phyloP scores from a whole-genome alignment of 2,329 filamentous ascomycete species.

The Botrytis tulipae region DNA sequence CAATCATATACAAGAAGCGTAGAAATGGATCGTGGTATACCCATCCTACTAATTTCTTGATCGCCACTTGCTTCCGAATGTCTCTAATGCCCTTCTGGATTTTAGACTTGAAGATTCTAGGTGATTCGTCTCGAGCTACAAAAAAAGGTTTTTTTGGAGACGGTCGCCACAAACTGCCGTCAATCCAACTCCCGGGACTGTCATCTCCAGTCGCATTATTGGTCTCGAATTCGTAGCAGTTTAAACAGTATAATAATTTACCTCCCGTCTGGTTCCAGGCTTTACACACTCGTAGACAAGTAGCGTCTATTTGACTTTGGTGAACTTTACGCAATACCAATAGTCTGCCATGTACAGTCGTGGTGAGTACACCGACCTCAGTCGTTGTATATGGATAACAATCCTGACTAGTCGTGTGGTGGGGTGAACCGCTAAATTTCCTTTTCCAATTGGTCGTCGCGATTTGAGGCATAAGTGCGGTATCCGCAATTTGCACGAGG shows the following conservation, averaged over 20 bases:
- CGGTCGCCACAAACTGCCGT: background rate
- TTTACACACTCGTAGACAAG: background rate
- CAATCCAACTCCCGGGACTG: background rate
- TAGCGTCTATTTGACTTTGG: background rate
- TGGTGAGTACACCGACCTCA: background rate
- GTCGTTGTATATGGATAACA: background rate
- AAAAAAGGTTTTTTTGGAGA: background rate
- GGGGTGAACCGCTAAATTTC: background rate
- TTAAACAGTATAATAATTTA: background rate
- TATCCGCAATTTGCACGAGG: background rate
- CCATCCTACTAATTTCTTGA: constrained; percentile 19
- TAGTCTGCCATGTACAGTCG: background rate
- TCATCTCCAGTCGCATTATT: background rate
- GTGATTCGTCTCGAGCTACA: background rate
- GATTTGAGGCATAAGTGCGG: background rate
- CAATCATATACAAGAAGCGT: constrained; percentile 25
- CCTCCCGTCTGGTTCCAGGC: background rate
- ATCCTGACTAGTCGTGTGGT: background rate
- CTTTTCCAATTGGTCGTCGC: background rate
- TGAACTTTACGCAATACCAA: background rate
- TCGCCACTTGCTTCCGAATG: background rate
- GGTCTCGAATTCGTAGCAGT: background rate
- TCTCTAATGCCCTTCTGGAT: background rate
- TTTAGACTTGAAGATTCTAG: background rate
- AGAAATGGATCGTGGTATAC: constrained; percentile 24